Conservation (phyloP, 2,329 filamentous ascomycete genomes). For the Colletotrichum musae region DNA sequence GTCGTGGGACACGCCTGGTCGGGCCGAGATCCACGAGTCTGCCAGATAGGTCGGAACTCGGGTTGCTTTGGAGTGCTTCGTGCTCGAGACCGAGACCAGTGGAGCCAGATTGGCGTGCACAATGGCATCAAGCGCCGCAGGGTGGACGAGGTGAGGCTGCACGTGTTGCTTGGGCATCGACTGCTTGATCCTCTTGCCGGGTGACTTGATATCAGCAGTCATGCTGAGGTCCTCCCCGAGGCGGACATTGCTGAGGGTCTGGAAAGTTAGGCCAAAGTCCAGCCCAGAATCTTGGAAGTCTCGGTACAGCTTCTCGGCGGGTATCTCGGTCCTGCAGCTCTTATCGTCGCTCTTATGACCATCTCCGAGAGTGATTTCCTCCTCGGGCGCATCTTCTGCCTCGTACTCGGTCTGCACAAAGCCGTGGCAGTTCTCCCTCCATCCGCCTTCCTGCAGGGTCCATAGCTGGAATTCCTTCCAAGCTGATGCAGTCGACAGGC, state of each 20-base stretch:
- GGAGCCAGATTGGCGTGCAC: slow-evolving; percentile 48
- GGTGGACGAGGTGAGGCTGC: slow-evolving; percentile 52
- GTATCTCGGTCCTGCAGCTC: slow-evolving; percentile 5
- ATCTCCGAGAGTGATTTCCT: background rate
- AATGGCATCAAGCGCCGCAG: slow-evolving; percentile 51
- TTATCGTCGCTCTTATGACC: background rate
- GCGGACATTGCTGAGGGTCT: slow-evolving; percentile 35
- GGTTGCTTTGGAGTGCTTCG: slow-evolving; percentile 9
- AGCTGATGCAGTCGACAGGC: slow-evolving; percentile 26
- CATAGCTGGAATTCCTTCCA: slow-evolving; percentile 48
- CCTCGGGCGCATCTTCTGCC: background rate
- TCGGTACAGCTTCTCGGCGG: slow-evolving; percentile 39
- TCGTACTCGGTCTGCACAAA: slow-evolving; percentile 43
- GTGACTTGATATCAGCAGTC: slow-evolving; percentile 27
- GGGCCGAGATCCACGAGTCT: slow-evolving; percentile 30
- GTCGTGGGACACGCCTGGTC: slow-evolving; percentile 27
- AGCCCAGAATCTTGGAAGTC: slow-evolving; percentile 38
- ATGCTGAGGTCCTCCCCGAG: slow-evolving; percentile 24
- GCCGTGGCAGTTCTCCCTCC: slow-evolving; percentile 48
- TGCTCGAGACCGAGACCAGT: slow-evolving; percentile 9
- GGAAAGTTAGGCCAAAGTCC: slow-evolving; percentile 43
- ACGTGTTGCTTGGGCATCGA: slow-evolving; percentile 45
- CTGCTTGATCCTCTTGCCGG: slow-evolving; percentile 16
- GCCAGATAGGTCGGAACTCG: slow-evolving; percentile 34
- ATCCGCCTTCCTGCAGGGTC: slow-evolving; percentile 40